Base-by-base conservation (phyloP, 495 filamentous ascomycete genomes). In the Aspergillus asperescens region DNA sequence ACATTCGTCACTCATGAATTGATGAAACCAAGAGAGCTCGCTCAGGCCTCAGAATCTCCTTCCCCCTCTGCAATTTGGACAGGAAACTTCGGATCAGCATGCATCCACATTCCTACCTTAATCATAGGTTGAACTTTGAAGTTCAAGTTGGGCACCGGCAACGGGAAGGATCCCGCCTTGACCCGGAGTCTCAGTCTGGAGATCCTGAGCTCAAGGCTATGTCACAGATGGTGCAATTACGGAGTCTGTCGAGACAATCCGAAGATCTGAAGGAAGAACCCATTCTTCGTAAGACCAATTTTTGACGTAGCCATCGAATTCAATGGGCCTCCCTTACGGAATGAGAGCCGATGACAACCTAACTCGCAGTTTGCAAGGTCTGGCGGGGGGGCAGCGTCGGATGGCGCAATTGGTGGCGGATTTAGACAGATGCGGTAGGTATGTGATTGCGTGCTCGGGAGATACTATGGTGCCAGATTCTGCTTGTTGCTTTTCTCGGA, bases 381-480 rank as follows among this genome's bases (percentile, higher is more conserved):
- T 15, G 5, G 23, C 23, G 24, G 7, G 24, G 41, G 41, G 31
- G 7, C 25, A 10, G 18, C 40, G 31, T n/a, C 10, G 4, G n/a
- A 42, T 42, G 20, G 39, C 39, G 39, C 39, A 20, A 42, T 42
- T 42, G 39, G 39, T 42, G 39, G 39, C 39, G 10, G 22, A 40
- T n/a, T 18, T 13, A 7, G 9, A 24, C 5, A 10, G 38, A 16
- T 7, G 5, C 7, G 25, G 24, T 6, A 19, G 24, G 15, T 37
- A 16, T 40, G 48, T 24, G 45, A 37, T 44, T 29, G 48, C 66
- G 66, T 68, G 68, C 61, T 71, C 52, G 42, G 48, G 39, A 57
- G 56, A 46, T 41, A 52, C 34, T 51, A 69, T 71, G 63, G 59
- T 62, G 65, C 53, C 61, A 64, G 50, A 32, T 32, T 47, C 48